Conservation (phyloP, 768 basidiomycete species). For the Tricholoma flavovirens region DNA sequence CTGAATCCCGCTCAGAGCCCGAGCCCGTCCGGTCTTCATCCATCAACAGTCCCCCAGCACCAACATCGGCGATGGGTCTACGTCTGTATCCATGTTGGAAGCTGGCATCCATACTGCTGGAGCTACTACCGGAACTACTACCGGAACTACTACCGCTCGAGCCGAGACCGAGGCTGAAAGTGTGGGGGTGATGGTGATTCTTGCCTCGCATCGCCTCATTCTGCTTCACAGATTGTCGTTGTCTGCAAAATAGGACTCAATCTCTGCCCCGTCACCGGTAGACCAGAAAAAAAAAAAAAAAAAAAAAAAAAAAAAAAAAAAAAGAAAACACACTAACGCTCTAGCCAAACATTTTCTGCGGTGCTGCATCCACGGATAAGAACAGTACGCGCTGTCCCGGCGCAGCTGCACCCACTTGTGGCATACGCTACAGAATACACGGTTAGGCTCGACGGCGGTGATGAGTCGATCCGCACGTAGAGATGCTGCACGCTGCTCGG, state of each 20-base stretch:
- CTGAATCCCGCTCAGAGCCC: slow-evolving; percentile 25
- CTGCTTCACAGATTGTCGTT: slow-evolving; percentile 53
- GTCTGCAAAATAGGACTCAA: slow-evolving; percentile 27
- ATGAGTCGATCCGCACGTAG: slow-evolving; percentile 62
- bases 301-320: background rate
- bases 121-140: background rate
- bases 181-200: slow-evolving; percentile 4
- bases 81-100: background rate
- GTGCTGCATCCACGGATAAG: slow-evolving; percentile 80
- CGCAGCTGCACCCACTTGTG: slow-evolving; percentile 80
- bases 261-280: background rate
- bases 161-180: background rate
- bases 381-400: slow-evolving; percentile 73
- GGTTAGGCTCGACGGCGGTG: slow-evolving; percentile 66
- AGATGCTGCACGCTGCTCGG: slow-evolving; percentile 71
- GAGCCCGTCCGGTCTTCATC: slow-evolving; percentile 20
- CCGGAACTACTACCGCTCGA: background rate
- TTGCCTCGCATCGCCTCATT: slow-evolving; percentile 18
- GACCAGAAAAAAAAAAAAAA: background rate
- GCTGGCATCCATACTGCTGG: background rate
- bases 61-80: slow-evolving; percentile 5
- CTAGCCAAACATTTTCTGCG: slow-evolving; percentile 68
- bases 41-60: slow-evolving; percentile 10
- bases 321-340: slow-evolving; percentile 42
- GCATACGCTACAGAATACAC: slow-evolving; percentile 71